Base-by-base conservation (phyloP, 352 stramenopile genomes). In the Phytophthora brassicae region DNA sequence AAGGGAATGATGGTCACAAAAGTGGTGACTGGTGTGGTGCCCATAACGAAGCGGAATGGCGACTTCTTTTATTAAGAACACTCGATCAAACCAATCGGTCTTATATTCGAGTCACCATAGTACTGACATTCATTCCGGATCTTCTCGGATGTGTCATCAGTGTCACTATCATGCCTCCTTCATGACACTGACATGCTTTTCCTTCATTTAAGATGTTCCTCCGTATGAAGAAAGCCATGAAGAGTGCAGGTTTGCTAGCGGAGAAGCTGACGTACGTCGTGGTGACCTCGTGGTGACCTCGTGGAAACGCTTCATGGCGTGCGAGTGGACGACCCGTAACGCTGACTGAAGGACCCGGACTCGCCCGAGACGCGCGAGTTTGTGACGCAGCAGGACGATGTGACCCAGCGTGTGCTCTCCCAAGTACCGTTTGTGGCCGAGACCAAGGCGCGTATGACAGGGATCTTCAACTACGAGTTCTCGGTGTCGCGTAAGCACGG, bases 381-480 rank as follows among this genome's bases (percentile, higher is more conserved):
- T 51, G 84, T 96, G 17, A 70, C 80, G 16, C 63, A 80, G 17
- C 84, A 96, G 66, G 94, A 90, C 66, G 68, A 74, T 43, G 68
- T 80, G 28, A 90, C 84, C 29, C 75, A 89, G 60, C 55, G 81
- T 19, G 77, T 90, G 29, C 82, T 94, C 43, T 56, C 69, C 36
- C 54, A 89, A 23, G 65, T 94, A 33, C 85, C 77, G 39, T 88
- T 70, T 62, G 68, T 91, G n/a, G 65, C 74, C 12, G 83, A 92
- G 53, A 91, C 81, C 28, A 89, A 92, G 60, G 58, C 70, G 45
- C 81, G 87, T 29, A 76, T 95, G 64, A 92, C 80, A 29, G 81
- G 94, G 46, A 70, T 95, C 0, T 96, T 92, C 69, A 89, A 94
- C 70, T 96, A 96, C 55, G 87, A 95, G 64, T 95, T 76, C 68